phyloP scores from a whole-genome alignment of 2,329 filamentous ascomycete species.

The Aspergillus pseudoterreus region DNA sequence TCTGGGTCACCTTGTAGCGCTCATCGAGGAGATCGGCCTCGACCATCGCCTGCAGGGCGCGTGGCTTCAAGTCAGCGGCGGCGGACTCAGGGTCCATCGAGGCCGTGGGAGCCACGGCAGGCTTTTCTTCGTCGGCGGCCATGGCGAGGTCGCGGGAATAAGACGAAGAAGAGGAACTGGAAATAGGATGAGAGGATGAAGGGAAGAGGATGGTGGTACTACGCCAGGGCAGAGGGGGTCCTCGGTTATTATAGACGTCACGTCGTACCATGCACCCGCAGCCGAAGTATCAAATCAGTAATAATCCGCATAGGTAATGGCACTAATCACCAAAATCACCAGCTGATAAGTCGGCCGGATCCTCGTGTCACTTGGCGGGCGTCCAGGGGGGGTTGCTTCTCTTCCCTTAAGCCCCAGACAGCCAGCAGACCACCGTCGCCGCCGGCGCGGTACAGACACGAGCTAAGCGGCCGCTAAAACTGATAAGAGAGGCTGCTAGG shows the following conservation, averaged over 20 bases:
- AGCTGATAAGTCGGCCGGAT: background rate
- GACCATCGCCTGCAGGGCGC: slow-evolving; percentile 31
- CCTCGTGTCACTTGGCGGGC: background rate
- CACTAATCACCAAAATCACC: background rate
- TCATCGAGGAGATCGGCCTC: slow-evolving; percentile 39
- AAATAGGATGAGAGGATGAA: background rate
- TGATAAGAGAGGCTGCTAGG: background rate
- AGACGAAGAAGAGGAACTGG: background rate
- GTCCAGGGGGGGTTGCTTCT: background rate
- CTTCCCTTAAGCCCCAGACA: background rate
- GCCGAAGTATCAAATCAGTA: background rate
- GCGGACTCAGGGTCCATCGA: background rate
- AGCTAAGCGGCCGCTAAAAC: background rate
- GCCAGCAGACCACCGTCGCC: background rate
- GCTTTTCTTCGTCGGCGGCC: background rate
- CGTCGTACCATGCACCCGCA: background rate
- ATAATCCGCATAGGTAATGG: background rate
- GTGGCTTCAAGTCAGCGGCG: slow-evolving; percentile 15
- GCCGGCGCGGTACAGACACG: background rate
- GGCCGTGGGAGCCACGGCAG: background rate
- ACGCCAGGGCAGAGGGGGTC: too few species aligned
- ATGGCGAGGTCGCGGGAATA: background rate
- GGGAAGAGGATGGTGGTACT: too few species aligned
- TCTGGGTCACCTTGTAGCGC: slow-evolving; percentile 37
- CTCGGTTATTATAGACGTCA: background rate